phyloP scores from a whole-genome alignment of 345 rosid species.

The Nasturtium officinale region DNA sequence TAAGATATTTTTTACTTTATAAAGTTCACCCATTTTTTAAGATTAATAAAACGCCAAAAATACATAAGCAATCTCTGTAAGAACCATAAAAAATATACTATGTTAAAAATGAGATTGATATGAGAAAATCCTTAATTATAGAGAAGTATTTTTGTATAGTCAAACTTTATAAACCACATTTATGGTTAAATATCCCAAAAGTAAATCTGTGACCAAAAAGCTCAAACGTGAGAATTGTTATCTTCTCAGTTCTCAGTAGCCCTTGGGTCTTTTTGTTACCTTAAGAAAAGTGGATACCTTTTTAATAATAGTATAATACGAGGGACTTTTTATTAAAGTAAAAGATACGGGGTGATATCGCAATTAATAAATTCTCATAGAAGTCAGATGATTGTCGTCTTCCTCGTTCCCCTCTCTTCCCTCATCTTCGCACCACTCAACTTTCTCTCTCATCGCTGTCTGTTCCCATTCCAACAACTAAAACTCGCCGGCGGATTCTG shows the following conservation, averaged over 20 bases:
- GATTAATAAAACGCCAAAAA: background rate
- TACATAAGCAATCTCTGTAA: background rate
- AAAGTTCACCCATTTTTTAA: background rate
- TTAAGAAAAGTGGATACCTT: background rate
- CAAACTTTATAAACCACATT: background rate
- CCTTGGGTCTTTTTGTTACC: background rate
- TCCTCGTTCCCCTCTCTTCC: slow-evolving; percentile 4
- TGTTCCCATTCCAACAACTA: background rate
- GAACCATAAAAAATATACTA: background rate
- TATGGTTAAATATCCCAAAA: background rate
- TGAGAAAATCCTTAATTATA: background rate
- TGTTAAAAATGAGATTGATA: background rate
- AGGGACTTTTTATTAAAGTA: background rate
- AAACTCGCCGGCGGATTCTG: slow-evolving; percentile 5
- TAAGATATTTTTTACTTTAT: background rate
- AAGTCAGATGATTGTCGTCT: slow-evolving; percentile 7
- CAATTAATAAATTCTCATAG: background rate
- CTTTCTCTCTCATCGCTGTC: slow-evolving; percentile 12
- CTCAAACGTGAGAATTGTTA: background rate
- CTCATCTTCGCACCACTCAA: slow-evolving; percentile 2
- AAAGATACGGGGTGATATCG: background rate
- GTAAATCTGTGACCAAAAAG: background rate
- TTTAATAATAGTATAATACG: background rate
- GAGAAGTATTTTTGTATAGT: background rate
- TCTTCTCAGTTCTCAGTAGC: background rate